These are phyloP conservation scores for Tephrocybe sp. DNA, from an alignment of 768 basidiomycete genomes.

Conservation along the genomic window DNA sequence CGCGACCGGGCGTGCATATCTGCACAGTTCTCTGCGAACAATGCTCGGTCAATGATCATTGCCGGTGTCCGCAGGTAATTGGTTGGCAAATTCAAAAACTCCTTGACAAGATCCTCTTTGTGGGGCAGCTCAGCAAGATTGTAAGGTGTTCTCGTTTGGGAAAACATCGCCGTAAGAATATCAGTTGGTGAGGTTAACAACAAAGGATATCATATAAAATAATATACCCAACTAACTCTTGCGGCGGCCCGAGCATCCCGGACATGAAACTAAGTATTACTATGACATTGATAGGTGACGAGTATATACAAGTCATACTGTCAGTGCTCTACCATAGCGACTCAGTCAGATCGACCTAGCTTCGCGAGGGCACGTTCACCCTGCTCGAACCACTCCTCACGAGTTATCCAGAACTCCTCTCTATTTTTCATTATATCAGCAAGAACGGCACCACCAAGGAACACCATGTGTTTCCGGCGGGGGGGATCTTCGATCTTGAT, in stretches of 20 bases:
- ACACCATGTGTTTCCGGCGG: constrained; percentile 98
- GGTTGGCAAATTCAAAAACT: constrained; percentile 58
- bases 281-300: too few species aligned
- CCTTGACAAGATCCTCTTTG: constrained; percentile 47
- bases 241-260: too few species aligned
- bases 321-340: constrained; percentile 10
- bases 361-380: constrained; percentile 82
- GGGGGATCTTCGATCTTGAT: constrained; percentile 98
- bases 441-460: constrained; percentile 96
- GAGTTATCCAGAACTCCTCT: constrained; percentile 92
- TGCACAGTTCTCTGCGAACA: constrained; percentile 73
- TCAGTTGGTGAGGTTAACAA: too few species aligned
- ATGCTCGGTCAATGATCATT: constrained; percentile 68
- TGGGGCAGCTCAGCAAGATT: constrained; percentile 36
- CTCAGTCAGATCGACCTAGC: constrained; percentile 63
- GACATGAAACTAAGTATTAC: too few species aligned
- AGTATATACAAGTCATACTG: too few species aligned
- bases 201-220: too few species aligned
- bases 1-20: constrained; percentile 66
- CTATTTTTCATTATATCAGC: constrained; percentile 98
- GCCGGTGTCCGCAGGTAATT: constrained; percentile 70
- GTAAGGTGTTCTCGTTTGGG: constrained; percentile 48
- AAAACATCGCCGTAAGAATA: not conserved
- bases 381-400: constrained; percentile 95
- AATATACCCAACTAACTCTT: too few species aligned